phyloP scores from a whole-genome alignment of 2,329 filamentous ascomycete genomes.

The Coleophoma cylindrospora region DNA sequence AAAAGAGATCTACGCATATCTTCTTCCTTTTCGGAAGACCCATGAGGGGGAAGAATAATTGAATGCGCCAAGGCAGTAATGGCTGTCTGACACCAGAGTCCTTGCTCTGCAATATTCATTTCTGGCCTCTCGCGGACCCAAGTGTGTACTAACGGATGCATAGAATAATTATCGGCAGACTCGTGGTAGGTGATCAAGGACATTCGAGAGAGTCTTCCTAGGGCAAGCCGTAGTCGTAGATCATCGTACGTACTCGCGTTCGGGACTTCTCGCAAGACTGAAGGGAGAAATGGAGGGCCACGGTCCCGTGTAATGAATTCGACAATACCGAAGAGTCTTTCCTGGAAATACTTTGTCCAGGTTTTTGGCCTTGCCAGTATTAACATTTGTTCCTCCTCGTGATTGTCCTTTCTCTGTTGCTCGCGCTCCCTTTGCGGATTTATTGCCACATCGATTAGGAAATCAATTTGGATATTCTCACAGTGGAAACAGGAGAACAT shows the following conservation, averaged over 20 bases:
- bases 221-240: conserved; percentile 15
- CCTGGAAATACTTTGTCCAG: neutral
- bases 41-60: conserved; percentile 21
- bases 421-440: conserved; percentile 13
- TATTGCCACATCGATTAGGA: conserved; percentile 14
- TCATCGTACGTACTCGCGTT: conserved; percentile 2
- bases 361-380: too few relatives aligned
- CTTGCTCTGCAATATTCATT: conserved; percentile 20
- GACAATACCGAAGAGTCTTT: neutral
- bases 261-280: conserved; percentile 9
- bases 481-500: conserved; percentile 27
- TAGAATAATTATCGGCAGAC: conserved; percentile 18
- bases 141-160: conserved; percentile 27
- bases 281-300: conserved; percentile 9
- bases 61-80: conserved; percentile 16
- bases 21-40: neutral
- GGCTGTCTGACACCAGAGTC: conserved; percentile 25
- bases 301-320: neutral
- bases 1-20: too few relatives aligned
- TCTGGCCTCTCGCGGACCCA: conserved; percentile 26
- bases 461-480: conserved; percentile 21
- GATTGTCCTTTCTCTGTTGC: conserved; percentile 2
- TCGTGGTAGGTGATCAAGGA: conserved; percentile 20
- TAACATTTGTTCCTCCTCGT: neutral
- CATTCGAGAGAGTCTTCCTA: conserved; percentile 14